Evolutionary conservation across 257 asterid genomes (phyloP), one percentile per base, ranked within the genome.

Genomic region (Cruciata laevipes): DNA sequence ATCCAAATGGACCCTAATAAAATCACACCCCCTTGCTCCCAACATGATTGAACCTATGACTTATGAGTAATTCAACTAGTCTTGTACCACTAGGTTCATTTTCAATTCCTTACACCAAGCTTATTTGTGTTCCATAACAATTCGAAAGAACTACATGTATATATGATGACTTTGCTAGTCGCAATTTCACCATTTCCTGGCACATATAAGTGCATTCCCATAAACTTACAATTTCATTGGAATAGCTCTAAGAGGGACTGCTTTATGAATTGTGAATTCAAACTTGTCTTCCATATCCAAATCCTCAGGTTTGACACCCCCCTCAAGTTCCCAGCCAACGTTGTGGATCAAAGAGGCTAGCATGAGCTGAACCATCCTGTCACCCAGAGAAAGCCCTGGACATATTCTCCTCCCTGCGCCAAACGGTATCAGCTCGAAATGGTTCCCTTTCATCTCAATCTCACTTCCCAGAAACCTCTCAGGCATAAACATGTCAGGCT

Each of bases 341-440:
- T 55, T 59, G 2, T 57, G 71, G 4, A 81, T 66, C 60, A 81
- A 72, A 13, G 78, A 55, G 0, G 71, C 84, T 7, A 81, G 0
- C 82, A 79, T 79, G 0, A 77, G 72, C 31, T 77, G 83, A 59
- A 81, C 77, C 79, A 84, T 76, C 17, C 82, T 68, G 57, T 73
- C 0, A 1, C 83, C 86, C 63, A 84, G 51, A 0, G 84, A 76
- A 71, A 79, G 25, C 7, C 83, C 89, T 0, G 80, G 84, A 23
- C 84, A 84, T 0, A 75, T 75, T 21, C 86, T 77, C 47, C 84
- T 61, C 0, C 83, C 84, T 0, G 82, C 59, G 0, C 78, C 88
- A 25, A 83, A 81, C 0, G 85, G 79, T 37, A 81, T 74, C 42
- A 83, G 61, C 76, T 78, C 82, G 18, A 80, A 83, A 67, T 83